Base-by-base conservation (phyloP, 805 yeast genomes). In the Candida sanyiensis region DNA sequence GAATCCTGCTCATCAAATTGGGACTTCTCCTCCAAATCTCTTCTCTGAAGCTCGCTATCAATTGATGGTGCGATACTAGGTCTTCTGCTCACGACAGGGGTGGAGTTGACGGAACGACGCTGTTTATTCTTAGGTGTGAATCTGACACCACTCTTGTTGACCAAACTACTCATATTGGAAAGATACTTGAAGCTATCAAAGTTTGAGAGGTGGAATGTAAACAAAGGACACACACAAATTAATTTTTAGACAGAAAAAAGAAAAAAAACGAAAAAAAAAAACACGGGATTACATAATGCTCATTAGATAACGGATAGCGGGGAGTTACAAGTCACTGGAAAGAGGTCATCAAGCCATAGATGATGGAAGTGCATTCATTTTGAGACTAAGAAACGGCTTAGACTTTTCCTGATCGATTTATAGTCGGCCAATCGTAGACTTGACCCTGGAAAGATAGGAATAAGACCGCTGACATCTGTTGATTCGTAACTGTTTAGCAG, bases 91-190 rank as follows among this genome's bases (percentile, higher is more conserved):
- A 49, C 51, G 7, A 30, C 28, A 3, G 40, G 33, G 2, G 63
- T 56, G 8, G 48, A 43, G 3, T 53, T 41, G 1, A 54, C 53
- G 18, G 64, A 54, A 37, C 73, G 62, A 48, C 72, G 67, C 42
- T 65, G 66, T 35, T 59, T 67, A 9, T 64, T 50, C 44, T 78
- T 80, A 3, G 88, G 88, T n/a, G 72, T 66, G 58, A 82, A 82
- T 40, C 82, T 75, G 10, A 82, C 71, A 19, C 78, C 73, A 35
- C 77, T 67, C 50, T 75, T 75, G 45, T 74, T 37, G 20, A 41
- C 35, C 18, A 70, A 58, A 61, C 72, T 64, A 59, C 73, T 69
- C 75, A 69, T 69, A 7, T 12, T 23, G 33, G 16, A 15, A 6
- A 10, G 17, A 10, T 20, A 24, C 15, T 6, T 35, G 11, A 9